Conservation (phyloP, 306 rosid genomes). For the Vigna trinervia region DNA sequence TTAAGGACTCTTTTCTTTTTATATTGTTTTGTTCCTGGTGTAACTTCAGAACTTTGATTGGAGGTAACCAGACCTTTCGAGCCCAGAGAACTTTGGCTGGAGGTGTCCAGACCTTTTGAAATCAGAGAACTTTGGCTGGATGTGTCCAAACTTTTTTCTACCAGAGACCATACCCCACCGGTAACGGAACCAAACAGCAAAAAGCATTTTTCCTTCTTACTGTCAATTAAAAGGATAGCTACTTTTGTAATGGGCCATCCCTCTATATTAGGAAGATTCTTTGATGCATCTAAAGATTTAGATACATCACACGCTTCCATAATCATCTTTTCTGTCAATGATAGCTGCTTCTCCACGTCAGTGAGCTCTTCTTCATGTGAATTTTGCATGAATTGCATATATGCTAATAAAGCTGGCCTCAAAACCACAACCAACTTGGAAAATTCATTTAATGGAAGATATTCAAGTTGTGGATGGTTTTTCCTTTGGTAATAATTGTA, state of each 20-base stretch:
- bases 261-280: constrained; percentile 59
- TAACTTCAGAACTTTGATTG: constrained; percentile 51
- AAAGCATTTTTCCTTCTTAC: constrained; percentile 67
- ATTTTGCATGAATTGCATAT: constrained; percentile 71
- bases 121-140: constrained; percentile 55
- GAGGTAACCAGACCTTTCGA: constrained; percentile 59
- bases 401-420: constrained; percentile 65
- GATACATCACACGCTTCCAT: constrained; percentile 79
- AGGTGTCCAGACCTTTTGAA: constrained; percentile 60
- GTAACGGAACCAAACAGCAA: constrained; percentile 63
- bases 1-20: constrained; percentile 58
- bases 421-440: constrained; percentile 70
- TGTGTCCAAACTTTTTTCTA: constrained; percentile 62
- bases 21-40: constrained; percentile 40
- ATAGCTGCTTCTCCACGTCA: constrained; percentile 72
- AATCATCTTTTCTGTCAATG: constrained; percentile 68
- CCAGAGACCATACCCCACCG: constrained; percentile 75
- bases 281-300: constrained; percentile 64
- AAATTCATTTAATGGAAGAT: constrained; percentile 67
- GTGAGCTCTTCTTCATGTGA: constrained; percentile 54
- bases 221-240: constrained; percentile 69
- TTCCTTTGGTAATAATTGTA: constrained; percentile 86
- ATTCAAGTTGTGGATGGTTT: constrained; percentile 58
- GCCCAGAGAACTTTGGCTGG: constrained; percentile 56
- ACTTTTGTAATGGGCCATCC: constrained; percentile 86